Conservation (phyloP, 2,329 filamentous ascomycete genomes). For the Parastagonospora avenae region DNA sequence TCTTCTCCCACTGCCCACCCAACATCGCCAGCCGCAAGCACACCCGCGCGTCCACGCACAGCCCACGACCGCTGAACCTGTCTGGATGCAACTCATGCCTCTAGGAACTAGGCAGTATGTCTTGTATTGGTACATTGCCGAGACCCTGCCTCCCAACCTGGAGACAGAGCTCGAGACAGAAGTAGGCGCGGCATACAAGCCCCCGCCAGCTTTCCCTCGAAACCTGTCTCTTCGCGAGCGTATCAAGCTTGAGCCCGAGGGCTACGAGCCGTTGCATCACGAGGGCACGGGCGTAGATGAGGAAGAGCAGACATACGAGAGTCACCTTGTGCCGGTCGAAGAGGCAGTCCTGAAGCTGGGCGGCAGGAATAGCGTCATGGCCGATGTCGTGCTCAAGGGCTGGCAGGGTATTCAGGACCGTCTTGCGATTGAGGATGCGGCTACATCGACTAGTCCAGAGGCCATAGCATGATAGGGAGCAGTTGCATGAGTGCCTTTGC, state of each 20-base stretch:
- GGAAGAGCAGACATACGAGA: slow-evolving; percentile 53
- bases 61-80: slow-evolving; percentile 48
- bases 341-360: slow-evolving; percentile 50
- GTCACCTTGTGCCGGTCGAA: slow-evolving; percentile 49
- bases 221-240: slow-evolving; percentile 46
- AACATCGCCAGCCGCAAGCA: slow-evolving; percentile 51
- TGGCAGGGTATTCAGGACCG: slow-evolving; percentile 52
- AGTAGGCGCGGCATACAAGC: slow-evolving; percentile 38
- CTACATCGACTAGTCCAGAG: slow-evolving; percentile 27
- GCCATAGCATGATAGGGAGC: slow-evolving; percentile 6
- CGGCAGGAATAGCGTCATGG: slow-evolving; percentile 46
- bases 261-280: slow-evolving; percentile 53
- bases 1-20: slow-evolving; percentile 52
- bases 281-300: slow-evolving; percentile 56
- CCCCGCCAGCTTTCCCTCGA: slow-evolving; percentile 46
- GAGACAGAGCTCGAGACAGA: slow-evolving; percentile 33
- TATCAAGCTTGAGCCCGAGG: slow-evolving; percentile 45
- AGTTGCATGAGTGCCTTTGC: not conserved
- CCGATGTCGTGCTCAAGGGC: slow-evolving; percentile 53
- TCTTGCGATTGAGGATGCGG: slow-evolving; percentile 30
- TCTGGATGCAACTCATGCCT: slow-evolving; percentile 55
- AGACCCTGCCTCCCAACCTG: slow-evolving; percentile 50
- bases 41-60: slow-evolving; percentile 32
- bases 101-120: slow-evolving; percentile 49
- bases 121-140: slow-evolving; percentile 55